Evolutionary conservation across 2,329 filamentous ascomycete species (phyloP).

Genomic region (Colletotrichum truncatum): DNA sequence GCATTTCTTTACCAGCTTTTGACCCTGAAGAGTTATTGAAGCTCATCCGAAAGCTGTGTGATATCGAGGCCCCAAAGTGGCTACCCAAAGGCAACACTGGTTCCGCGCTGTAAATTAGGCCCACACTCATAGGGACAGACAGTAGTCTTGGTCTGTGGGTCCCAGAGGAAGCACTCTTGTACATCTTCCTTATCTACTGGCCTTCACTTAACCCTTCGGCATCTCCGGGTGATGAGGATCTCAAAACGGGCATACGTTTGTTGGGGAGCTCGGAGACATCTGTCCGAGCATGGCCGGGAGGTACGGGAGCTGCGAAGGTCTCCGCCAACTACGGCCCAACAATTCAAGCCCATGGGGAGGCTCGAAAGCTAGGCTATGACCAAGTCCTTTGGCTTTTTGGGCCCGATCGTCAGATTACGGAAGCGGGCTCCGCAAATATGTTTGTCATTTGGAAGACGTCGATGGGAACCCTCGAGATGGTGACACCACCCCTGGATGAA

Average conservation of each 20-base stretch:
- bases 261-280: neutral
- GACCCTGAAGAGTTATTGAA: constrained; percentile 65
- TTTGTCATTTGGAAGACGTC: constrained; percentile 8
- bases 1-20: constrained; percentile 74
- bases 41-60: neutral
- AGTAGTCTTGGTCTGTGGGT: neutral
- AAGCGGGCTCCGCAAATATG: constrained; percentile 13
- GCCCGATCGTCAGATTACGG: constrained; percentile 2
- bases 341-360: constrained; percentile 16
- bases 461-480: neutral
- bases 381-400: constrained; percentile 29
- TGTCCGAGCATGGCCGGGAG: constrained; percentile 19
- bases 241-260: neutral
- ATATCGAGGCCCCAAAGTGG: neutral
- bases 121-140: neutral
- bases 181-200: neutral
- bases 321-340: constrained; percentile 33
- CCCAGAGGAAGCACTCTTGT: neutral
- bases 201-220: neutral
- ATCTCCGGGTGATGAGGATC: neutral
- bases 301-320: constrained; percentile 15
- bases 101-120: neutral
- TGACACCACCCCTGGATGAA: neutral
- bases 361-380: constrained; percentile 20
- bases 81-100: neutral